A percentile compares a stretch with the other conserved stretches of the same genome.
Conservation (phyloP, 2,329 filamentous ascomycete species). For the Mollisia scopiformis region DNA sequence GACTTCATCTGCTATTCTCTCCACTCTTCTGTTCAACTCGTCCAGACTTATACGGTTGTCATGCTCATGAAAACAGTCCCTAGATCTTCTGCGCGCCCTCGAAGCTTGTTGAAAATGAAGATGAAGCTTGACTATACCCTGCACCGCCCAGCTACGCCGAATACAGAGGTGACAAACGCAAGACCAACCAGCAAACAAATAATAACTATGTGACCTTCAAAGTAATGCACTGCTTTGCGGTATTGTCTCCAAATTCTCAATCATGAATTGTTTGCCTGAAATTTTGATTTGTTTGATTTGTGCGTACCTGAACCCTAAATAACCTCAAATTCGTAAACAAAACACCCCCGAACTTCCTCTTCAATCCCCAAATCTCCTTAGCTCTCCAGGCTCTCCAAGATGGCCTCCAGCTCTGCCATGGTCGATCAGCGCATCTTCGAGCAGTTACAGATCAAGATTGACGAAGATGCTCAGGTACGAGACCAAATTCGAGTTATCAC, state of each 20-base stretch:
- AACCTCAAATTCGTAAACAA: not conserved
- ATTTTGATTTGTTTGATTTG: not conserved
- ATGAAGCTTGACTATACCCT: no score
- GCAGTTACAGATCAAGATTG: slow-evolving; percentile 84
- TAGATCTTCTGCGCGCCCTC: no score
- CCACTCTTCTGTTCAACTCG: no score
- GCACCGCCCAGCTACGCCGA: no score
- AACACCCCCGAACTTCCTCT: not conserved
- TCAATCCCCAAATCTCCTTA: not conserved
- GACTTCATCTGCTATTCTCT: no score
- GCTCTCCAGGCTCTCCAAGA: no score
- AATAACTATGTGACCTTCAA: not conserved
- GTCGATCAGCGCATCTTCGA: slow-evolving; percentile 79
- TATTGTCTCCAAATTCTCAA: not conserved
- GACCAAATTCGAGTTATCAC: slow-evolving; percentile 84
- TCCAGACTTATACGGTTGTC: no score
- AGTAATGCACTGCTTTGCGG: not conserved
- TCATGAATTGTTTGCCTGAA: not conserved
- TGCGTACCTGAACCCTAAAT: not conserved
- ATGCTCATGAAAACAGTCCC: no score
- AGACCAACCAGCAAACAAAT: no score
- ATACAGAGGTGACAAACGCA: no score
- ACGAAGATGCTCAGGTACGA: slow-evolving; percentile 80
- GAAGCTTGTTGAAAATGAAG: no score
- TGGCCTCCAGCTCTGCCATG: slow-evolving; percentile 28